phyloP scores from a whole-genome alignment of 768 basidiomycete species.

The Chalciporus pseudorubinellus region DNA sequence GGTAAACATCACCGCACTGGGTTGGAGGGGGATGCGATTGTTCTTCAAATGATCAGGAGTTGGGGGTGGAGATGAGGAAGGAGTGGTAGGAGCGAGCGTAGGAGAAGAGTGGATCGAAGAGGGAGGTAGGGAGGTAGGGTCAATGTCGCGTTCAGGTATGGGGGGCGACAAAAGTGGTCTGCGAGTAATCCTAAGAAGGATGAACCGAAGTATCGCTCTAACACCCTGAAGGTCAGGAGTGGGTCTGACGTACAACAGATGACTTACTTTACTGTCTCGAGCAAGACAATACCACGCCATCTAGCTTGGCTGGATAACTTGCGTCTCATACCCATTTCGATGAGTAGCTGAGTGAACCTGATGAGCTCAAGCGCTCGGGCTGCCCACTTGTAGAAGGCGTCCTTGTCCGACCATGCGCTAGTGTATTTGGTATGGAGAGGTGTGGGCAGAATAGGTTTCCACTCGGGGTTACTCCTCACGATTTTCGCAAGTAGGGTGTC shows the following conservation, averaged over 20 bases:
- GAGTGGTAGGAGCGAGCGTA: slow-evolving; percentile 58
- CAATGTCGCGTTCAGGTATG: slow-evolving; percentile 86
- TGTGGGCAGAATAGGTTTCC: slow-evolving; percentile 72
- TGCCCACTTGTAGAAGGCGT: slow-evolving; percentile 71
- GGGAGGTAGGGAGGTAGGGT: slow-evolving; percentile 63
- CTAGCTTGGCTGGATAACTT: slow-evolving; percentile 60
- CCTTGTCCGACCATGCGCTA: slow-evolving; percentile 76
- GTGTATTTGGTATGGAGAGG: slow-evolving; percentile 88
- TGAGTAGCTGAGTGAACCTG: slow-evolving; percentile 75
- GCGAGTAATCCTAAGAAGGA: slow-evolving; percentile 70
- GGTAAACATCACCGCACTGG: slow-evolving; percentile 56
- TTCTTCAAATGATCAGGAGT: slow-evolving; percentile 83
- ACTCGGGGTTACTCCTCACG: slow-evolving; percentile 60
- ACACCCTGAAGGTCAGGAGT: slow-evolving; percentile 12
- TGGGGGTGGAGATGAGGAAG: slow-evolving; percentile 50
- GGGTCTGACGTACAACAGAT: not conserved
- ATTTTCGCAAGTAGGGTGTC: slow-evolving; percentile 82
- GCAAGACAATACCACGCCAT: slow-evolving; percentile 73
- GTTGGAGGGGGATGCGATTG: slow-evolving; percentile 65
- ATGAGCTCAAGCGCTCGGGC: slow-evolving; percentile 74
- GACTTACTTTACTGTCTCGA: slow-evolving; percentile 84
- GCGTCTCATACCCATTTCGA: slow-evolving; percentile 86
- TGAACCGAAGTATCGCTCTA: slow-evolving; percentile 73
- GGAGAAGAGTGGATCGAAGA: slow-evolving; percentile 55
- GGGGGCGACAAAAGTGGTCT: slow-evolving; percentile 75